phyloP scores from a whole-genome alignment of 257 asterid genomes.

The Catharanthus roseus region DNA sequence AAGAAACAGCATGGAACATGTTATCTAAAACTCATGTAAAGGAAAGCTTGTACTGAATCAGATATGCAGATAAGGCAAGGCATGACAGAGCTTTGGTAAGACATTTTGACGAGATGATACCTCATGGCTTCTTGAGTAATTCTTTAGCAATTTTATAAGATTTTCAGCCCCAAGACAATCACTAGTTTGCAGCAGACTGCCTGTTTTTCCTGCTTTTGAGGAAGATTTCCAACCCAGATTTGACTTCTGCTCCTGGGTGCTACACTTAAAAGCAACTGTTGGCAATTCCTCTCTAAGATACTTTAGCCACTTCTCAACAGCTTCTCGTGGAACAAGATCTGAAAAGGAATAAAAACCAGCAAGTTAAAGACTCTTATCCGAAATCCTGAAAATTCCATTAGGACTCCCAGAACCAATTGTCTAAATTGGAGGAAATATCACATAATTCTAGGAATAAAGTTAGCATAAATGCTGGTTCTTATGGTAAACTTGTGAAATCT shows the following conservation, averaged over 20 bases:
- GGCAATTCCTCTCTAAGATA: conserved; percentile 94
- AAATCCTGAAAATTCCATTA: background rate
- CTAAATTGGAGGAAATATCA: background rate
- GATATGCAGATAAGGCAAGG: background rate
- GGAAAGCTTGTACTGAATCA: background rate
- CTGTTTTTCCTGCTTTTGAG: conserved; percentile 41
- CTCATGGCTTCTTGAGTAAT: conserved; percentile 73
- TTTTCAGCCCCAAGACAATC: conserved; percentile 96
- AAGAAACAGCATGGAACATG: background rate
- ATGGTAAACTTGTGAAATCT: background rate
- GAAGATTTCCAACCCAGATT: conserved; percentile 93
- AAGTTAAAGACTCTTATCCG: background rate
- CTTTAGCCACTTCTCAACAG: conserved; percentile 91
- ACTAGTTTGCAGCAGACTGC: conserved; percentile 61
- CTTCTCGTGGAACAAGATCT: conserved; percentile 96
- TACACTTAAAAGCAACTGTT: conserved; percentile 85
- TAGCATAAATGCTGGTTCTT: background rate
- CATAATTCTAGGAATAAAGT: background rate
- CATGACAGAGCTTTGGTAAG: background rate
- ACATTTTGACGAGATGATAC: conserved; percentile 21
- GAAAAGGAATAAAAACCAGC: conserved; percentile 9
- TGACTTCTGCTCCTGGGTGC: conserved; percentile 92
- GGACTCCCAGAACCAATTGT: background rate
- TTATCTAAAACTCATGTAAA: background rate
- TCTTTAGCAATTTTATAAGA: conserved; percentile 70